Conservation (phyloP, 495 filamentous ascomycete genomes). For the Daldinia loculata region DNA sequence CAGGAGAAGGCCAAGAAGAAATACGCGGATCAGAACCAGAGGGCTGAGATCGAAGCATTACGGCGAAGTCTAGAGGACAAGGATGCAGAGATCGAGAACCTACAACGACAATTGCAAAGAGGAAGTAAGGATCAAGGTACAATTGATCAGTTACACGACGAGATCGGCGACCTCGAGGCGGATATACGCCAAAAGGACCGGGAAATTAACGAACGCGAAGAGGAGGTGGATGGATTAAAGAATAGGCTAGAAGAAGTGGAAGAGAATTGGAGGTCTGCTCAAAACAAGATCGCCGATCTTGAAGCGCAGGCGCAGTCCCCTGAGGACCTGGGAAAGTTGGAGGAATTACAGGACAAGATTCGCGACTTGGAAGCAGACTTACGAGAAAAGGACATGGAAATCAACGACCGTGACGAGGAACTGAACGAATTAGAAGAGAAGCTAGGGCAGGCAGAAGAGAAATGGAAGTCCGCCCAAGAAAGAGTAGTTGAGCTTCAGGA, state of each 20-base stretch:
- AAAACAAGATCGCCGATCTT: conserved; percentile 62
- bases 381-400: conserved; percentile 69
- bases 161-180: conserved; percentile 67
- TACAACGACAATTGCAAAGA: conserved; percentile 44
- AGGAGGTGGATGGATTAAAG: conserved; percentile 51
- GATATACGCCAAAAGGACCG: conserved; percentile 65
- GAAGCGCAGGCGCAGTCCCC: conserved; percentile 58
- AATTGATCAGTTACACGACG: conserved; percentile 64
- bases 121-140: conserved; percentile 46
- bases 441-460: conserved; percentile 46
- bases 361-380: conserved; percentile 72
- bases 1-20: conserved; percentile 80
- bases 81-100: conserved; percentile 64
- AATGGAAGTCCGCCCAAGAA: conserved; percentile 54
- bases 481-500: conserved; percentile 69
- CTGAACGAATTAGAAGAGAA: conserved; percentile 60
- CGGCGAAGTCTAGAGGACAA: conserved; percentile 60
- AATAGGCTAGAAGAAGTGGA: conserved; percentile 33
- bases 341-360: conserved; percentile 72
- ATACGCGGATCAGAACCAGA: conserved; percentile 69
- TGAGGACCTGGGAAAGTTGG: conserved; percentile 60
- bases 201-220: conserved; percentile 53
- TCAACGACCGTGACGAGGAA: conserved; percentile 73
- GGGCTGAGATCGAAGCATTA: conserved; percentile 66
- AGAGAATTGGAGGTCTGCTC: conserved; percentile 42